Evolutionary conservation across 2,329 filamentous ascomycete species (phyloP).

Genomic region (Macrophomina phaseolina): DNA sequence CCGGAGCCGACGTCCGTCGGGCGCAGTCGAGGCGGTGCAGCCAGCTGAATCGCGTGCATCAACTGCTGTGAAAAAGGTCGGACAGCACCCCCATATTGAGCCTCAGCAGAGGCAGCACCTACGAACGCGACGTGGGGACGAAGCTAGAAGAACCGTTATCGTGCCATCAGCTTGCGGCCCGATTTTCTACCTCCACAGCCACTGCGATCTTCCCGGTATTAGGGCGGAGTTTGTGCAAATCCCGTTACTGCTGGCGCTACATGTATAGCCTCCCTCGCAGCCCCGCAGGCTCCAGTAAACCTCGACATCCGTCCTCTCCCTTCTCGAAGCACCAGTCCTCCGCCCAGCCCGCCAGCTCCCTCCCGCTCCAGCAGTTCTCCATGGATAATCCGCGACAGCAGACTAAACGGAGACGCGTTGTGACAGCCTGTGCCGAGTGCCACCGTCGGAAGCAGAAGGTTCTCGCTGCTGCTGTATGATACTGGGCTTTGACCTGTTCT

Average conservation of each 20-base stretch:
- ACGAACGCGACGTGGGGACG: neutral
- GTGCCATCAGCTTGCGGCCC: neutral
- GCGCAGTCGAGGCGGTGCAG: neutral
- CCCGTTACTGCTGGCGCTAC: neutral
- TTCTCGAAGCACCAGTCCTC: neutral
- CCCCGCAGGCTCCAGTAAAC: neutral
- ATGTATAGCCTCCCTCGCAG: neutral
- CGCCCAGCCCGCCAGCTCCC: neutral
- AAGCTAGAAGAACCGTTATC: no score
- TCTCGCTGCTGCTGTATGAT: neutral
- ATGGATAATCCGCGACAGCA: neutral
- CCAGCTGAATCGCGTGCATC: neutral
- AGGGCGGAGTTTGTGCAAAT: neutral
- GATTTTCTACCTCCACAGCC: neutral
- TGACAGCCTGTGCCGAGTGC: constrained; percentile 12
- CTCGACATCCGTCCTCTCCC: neutral
- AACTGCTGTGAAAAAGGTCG: neutral
- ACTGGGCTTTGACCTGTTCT: neutral
- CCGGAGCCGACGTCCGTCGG: neutral
- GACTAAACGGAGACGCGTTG: neutral
- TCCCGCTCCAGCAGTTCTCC: neutral
- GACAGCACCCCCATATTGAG: neutral
- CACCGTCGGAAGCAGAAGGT: constrained; percentile 19
- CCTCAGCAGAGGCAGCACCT: neutral
- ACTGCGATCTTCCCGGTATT: neutral